A percentile compares a stretch with the other conserved stretches of the same genome.
Conservation (phyloP, 768 basidiomycete genomes). For the Suillus discolor region DNA sequence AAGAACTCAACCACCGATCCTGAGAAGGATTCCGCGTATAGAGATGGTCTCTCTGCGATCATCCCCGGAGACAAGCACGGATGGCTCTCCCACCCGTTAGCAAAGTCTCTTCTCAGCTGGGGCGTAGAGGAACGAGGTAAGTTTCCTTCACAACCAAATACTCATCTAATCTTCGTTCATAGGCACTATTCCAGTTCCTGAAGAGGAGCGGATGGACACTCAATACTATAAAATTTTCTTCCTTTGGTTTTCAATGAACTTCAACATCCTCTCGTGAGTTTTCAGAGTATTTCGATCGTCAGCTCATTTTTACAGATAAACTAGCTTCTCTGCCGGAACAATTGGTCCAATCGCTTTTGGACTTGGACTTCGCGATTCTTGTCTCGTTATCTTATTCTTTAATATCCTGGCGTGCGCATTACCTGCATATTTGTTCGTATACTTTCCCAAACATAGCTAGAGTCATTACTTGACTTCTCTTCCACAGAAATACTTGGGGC, state of each 20-base stretch:
- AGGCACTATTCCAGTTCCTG: constrained; percentile 57
- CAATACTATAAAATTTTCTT: constrained; percentile 68
- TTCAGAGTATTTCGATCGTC: background rate
- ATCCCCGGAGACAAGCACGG: constrained; percentile 4
- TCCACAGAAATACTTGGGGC: constrained; percentile 65
- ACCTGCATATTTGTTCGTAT: constrained; percentile 59
- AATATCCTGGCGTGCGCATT: constrained; percentile 61
- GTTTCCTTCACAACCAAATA: background rate
- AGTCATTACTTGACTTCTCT: constrained; percentile 3
- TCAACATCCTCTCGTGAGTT: constrained; percentile 64
- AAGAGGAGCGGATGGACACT: constrained; percentile 53
- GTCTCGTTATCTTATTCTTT: constrained; percentile 67
- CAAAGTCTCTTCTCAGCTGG: constrained; percentile 28
- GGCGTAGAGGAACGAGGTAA: constrained; percentile 35
- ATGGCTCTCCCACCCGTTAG: constrained; percentile 12
- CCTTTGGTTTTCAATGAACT: constrained; percentile 71
- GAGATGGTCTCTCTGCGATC: background rate
- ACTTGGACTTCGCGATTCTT: constrained; percentile 63
- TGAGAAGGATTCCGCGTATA: constrained; percentile 30
- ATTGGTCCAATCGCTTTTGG: constrained; percentile 66
- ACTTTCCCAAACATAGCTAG: background rate
- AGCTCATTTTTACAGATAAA: background rate
- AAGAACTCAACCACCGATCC: constrained; percentile 23
- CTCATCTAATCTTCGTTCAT: background rate
- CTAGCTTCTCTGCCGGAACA: constrained; percentile 67